Evolutionary conservation across 2,329 filamentous ascomycete species (phyloP), one percentile per base, ranked within the genome.

Genomic region (Xylaria sp.): DNA sequence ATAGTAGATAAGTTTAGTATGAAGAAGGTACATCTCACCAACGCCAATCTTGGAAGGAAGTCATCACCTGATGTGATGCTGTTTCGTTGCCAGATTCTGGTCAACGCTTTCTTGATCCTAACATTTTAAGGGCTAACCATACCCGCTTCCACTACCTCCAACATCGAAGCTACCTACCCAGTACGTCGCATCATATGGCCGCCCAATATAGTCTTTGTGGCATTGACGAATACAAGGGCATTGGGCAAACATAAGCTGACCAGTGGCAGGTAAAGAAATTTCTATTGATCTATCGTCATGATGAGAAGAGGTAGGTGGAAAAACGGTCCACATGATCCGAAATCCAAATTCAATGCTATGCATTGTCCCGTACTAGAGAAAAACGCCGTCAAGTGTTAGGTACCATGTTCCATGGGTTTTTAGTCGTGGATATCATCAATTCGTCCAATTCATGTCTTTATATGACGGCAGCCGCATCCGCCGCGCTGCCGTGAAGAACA

Each of bases 401-500:
- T 28, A 44, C 48, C 32, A 34, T 37, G 9, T 8, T 32, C 5
- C 20, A 48, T 18, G 54, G 37, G 39, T 50, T 63, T 52, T 48
- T 41, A 50, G 50, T 66, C 69, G 60, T 71, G 56, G 64, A 72
- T 70, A 66, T 70, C 68, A 48, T 72, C 56, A 70, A 68, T 54
- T 71, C 66, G 63, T 71, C 69, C 32, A 61, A 63, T 60, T 59
- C 56, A 7, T 64, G 39, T 61, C 58, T 57, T 70, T 68, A 78
- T 63, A 74, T 63, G 59, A 79, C 69, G n/a, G 74, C 85, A 55
- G 88, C 88, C 41, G 86, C 87, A 69, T 83, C 80, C 63, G 82
- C 83, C 65, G 74, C 72, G 66, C 84, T 81, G 34, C 83, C 84
- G 75, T 87, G 84, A 18, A 87, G 83, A 51, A 91, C 85, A 44